Conservation (phyloP, 495 filamentous ascomycete genomes). For the Pseudotulostoma volvatum region DNA sequence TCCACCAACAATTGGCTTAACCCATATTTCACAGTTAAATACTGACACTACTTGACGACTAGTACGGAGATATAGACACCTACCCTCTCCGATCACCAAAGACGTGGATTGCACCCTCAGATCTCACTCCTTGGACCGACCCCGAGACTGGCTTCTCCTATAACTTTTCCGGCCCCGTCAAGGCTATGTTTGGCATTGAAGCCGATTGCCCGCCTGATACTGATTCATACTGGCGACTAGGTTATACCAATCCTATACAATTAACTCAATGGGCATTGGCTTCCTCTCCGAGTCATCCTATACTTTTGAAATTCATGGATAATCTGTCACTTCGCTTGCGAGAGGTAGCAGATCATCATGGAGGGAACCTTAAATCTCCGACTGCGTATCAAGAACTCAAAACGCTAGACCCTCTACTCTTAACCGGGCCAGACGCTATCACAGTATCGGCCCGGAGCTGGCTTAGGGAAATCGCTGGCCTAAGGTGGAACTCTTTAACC, state of each 20-base stretch:
- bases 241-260: constrained; percentile 11
- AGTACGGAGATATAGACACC: constrained; percentile 9
- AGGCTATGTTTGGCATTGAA: constrained; percentile 8
- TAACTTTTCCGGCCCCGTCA: constrained; percentile 4
- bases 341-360: constrained; percentile 5
- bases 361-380: constrained; percentile 1
- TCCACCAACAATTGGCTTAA: too few species aligned
- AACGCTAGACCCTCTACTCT: constrained; percentile 3
- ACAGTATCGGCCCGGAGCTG: constrained; percentile 2
- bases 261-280: constrained; percentile 11
- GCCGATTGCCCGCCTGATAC: constrained; percentile 5
- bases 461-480: constrained; percentile 3
- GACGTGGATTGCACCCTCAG: constrained; percentile 5
- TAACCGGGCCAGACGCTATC: constrained; percentile 4
- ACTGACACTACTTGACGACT: too few species aligned
- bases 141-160: constrained; percentile 1
- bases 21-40: too few species aligned
- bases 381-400: constrained; percentile 3
- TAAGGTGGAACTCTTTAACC: constrained; percentile 6
- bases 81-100: constrained; percentile 7
- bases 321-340: constrained; percentile 2
- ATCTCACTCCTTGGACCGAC: constrained; percentile 6
- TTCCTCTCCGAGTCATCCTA: constrained; percentile 6
- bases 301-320: constrained; percentile 6
- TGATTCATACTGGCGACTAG: constrained; percentile 10